Percentiles rank a stretch among this genome's conserved stretches.
These are phyloP conservation scores for Eucommia ulmoides DNA, from an alignment of 257 asterid genomes.

Conservation along the genomic window DNA sequence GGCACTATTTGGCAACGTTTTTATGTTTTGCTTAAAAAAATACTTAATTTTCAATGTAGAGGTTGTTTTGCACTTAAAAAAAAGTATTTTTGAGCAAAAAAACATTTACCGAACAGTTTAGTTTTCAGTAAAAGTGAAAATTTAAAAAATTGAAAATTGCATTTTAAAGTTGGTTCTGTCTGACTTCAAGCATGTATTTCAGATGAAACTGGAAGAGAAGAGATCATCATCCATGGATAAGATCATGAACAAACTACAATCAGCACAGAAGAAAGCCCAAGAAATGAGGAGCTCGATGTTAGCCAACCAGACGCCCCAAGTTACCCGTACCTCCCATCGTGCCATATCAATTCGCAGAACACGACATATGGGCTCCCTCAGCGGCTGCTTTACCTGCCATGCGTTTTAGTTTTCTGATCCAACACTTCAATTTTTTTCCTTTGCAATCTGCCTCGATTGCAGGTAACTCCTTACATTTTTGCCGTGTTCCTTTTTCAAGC, in stretches of 20 bases:
- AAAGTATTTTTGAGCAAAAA: too few relatives aligned
- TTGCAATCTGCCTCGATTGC: not conserved
- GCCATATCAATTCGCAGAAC: constrained; percentile 51
- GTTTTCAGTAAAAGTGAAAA: too few relatives aligned
- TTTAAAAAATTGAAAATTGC: too few relatives aligned
- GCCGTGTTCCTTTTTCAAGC: not conserved
- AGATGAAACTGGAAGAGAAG: constrained; percentile 96
- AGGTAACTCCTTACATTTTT: not conserved
- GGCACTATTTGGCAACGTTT: too few relatives aligned
- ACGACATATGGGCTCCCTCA: constrained; percentile 54
- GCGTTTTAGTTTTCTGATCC: constrained; percentile 58
- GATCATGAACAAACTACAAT: constrained; percentile 73
- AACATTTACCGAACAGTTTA: too few relatives aligned
- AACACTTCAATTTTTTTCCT: not conserved
- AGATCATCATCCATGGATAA: constrained; percentile 90
- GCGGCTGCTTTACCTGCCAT: constrained; percentile 91
- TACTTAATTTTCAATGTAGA: too few relatives aligned
- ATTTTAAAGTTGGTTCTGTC: too few relatives aligned
- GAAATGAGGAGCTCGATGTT: constrained; percentile 58
- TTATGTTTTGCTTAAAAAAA: too few relatives aligned
- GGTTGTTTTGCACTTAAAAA: too few relatives aligned
- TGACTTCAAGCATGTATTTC: constrained; percentile 13
- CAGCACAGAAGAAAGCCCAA: constrained; percentile 88
- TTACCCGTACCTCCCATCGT: constrained; percentile 28
- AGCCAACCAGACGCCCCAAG: constrained; percentile 33